Conservation (phyloP, 176 grass and related monocot genomes). For the Raddia distichophylla region DNA sequence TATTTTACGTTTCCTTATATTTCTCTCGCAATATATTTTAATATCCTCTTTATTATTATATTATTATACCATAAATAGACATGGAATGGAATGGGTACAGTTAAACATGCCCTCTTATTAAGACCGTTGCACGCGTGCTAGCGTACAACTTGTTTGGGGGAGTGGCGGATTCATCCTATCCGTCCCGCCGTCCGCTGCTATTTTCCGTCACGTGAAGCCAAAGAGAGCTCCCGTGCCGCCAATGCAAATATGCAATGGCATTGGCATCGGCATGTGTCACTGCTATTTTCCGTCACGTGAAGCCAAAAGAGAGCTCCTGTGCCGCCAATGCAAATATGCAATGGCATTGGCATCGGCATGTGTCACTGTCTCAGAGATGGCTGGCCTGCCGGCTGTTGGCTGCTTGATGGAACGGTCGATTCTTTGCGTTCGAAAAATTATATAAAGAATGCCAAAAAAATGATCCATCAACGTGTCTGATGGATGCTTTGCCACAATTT, state of each 20-base stretch:
- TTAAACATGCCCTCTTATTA: no score
- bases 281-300: conserved; percentile 7
- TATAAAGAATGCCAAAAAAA: background rate
- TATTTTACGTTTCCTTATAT: no score
- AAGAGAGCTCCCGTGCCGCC: background rate
- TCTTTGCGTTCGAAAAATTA: background rate
- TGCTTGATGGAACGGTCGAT: conserved; percentile 20
- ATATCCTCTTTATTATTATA: no score
- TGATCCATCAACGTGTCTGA: background rate
- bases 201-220: conserved; percentile 13
- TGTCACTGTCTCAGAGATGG: background rate
- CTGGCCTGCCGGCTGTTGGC: background rate
- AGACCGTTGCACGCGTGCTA: no score
- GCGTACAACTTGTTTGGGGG: no score
- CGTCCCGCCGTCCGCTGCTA: background rate
- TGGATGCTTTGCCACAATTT: background rate
- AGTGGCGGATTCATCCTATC: background rate
- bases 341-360: background rate
- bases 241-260: background rate
- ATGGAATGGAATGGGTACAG: no score
- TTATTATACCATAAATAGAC: no score
- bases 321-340: background rate
- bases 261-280: no score
- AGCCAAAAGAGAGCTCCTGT: background rate
- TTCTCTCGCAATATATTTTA: no score